These are phyloP conservation scores for Mimosa pudica DNA, from an alignment of 306 rosid genomes.

Conservation along the genomic window DNA sequence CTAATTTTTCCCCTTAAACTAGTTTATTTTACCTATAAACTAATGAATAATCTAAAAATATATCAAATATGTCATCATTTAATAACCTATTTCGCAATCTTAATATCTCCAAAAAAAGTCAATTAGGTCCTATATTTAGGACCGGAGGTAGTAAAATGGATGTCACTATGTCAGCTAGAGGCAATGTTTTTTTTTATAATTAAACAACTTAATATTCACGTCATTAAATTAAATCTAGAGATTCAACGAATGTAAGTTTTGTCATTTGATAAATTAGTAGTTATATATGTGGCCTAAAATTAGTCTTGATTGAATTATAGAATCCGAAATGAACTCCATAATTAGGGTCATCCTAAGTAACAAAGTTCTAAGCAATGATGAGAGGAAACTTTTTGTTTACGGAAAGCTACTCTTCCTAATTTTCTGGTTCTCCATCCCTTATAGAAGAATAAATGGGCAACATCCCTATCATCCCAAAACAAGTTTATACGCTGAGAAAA, in stretches of 20 bases:
- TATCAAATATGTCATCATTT: no score
- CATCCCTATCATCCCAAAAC: not conserved
- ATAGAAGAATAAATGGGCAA: not conserved
- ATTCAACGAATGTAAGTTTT: no score
- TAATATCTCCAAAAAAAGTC: no score
- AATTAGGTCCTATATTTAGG: no score
- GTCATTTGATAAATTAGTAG: not conserved
- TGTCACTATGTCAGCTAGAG: not conserved
- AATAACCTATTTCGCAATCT: no score
- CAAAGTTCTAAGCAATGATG: not conserved
- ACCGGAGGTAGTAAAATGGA: no score
- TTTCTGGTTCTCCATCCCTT: conserved; percentile 1
- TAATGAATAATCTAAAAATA: no score
- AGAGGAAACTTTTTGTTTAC: not conserved
- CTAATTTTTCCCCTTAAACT: no score
- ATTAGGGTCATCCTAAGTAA: not conserved
- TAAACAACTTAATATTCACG: not conserved
- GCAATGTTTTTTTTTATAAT: no score
- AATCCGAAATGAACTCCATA: not conserved
- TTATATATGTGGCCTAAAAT: not conserved
- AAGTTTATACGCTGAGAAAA: not conserved
- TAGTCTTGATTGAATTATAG: not conserved
- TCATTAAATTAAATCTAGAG: no score
- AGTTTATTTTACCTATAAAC: no score
- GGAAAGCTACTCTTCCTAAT: not conserved